Conservation (phyloP, 805 yeast species). For the Ogataea kodamae region DNA sequence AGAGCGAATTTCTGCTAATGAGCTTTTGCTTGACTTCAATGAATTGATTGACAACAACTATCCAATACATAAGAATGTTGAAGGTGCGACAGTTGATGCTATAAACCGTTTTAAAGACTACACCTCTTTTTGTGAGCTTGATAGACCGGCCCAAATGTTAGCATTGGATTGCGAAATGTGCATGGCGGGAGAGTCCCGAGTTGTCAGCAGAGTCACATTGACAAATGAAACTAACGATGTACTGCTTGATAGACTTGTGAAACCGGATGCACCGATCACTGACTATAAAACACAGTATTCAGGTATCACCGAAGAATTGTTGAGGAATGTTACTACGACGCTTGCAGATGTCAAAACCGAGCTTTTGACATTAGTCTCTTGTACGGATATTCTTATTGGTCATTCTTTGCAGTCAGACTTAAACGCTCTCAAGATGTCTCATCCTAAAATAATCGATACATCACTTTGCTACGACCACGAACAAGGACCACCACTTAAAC, state of each 20-base stretch:
- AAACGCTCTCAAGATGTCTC: constrained; percentile 64
- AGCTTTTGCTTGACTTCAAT: constrained; percentile 49
- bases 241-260: constrained; percentile 69
- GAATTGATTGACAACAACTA: constrained; percentile 44
- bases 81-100: constrained; percentile 22
- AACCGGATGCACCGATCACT: constrained; percentile 68
- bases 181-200: constrained; percentile 55
- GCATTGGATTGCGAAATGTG: constrained; percentile 97
- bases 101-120: constrained; percentile 37
- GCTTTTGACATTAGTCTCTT: constrained; percentile 45
- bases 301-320: constrained; percentile 75
- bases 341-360: constrained; percentile 63
- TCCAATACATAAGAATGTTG: constrained; percentile 53
- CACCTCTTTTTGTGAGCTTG: constrained; percentile 51
- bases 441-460: constrained; percentile 77
- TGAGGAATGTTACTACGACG: constrained; percentile 60
- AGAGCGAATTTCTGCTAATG: constrained; percentile 43
- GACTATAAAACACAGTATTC: constrained; percentile 83
- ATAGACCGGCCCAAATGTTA: constrained; percentile 59
- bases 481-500: constrained; percentile 79
- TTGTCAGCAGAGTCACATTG: constrained; percentile 72
- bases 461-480: constrained; percentile 71
- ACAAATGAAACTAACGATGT: constrained; percentile 60
- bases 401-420: constrained; percentile 89
- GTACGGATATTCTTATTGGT: constrained; percentile 71